phyloP scores from a whole-genome alignment of 179 eudicot genomes.

The Patellifolia procumbens region DNA sequence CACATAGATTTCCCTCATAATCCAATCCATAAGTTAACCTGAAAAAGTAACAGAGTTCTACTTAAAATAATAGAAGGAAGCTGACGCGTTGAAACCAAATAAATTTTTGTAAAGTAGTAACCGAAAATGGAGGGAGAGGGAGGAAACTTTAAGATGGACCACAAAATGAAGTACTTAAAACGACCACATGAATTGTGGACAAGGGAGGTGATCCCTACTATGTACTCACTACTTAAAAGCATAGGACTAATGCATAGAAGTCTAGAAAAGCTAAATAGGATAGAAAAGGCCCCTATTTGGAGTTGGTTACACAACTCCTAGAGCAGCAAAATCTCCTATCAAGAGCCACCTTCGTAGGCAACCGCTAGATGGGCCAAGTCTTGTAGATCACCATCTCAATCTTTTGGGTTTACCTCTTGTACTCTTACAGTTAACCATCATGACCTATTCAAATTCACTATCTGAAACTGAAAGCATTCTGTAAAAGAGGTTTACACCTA shows the following conservation, averaged over 20 bases:
- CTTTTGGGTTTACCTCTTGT: background rate
- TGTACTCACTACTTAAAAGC: too few species aligned
- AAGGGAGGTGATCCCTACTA: background rate
- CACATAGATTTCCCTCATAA: conserved; percentile 95
- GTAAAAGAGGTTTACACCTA: background rate
- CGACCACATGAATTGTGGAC: background rate
- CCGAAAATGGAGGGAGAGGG: background rate
- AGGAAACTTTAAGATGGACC: too few species aligned
- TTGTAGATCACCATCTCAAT: background rate
- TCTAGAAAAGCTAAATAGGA: background rate
- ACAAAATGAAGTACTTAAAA: too few species aligned
- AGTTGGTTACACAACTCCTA: background rate
- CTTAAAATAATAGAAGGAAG: background rate
- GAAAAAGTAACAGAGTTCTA: conserved; percentile 13
- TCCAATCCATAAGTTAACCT: conserved; percentile 91
- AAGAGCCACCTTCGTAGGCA: background rate
- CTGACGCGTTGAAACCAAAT: background rate
- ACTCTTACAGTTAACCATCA: background rate
- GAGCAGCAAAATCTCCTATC: background rate
- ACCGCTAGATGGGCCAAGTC: background rate
- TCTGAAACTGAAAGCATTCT: too few species aligned
- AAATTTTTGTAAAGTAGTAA: background rate
- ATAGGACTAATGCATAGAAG: background rate
- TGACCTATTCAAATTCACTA: too few species aligned
- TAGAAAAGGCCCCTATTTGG: background rate